Evolutionary conservation across 2,329 filamentous ascomycete species (phyloP).

Genomic region (Beauveria sp.): DNA sequence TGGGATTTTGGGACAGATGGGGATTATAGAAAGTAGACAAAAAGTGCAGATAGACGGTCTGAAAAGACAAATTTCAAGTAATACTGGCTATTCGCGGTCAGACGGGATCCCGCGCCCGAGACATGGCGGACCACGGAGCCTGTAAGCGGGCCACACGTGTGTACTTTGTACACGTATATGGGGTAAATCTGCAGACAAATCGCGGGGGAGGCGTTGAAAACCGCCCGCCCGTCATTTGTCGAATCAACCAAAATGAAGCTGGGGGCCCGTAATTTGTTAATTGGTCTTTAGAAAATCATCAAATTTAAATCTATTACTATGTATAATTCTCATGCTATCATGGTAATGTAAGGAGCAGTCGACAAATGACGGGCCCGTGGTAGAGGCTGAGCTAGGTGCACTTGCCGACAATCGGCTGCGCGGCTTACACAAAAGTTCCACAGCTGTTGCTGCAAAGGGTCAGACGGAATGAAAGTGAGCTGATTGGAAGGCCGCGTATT

Average conservation of each 20-base stretch:
- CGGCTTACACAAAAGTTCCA: not conserved
- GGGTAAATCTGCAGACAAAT: not conserved
- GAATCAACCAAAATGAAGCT: too few species aligned
- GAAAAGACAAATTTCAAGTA: not conserved
- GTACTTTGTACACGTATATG: not conserved
- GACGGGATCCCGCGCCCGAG: not conserved
- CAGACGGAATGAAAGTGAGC: not conserved
- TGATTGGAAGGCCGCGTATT: not conserved
- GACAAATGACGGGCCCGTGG: too few species aligned
- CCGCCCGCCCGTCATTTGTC: not conserved
- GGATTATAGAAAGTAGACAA: slow-evolving; percentile 18
- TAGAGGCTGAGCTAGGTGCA: not conserved
- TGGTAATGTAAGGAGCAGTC: too few species aligned
- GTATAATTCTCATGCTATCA: too few species aligned
- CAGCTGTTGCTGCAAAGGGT: not conserved
- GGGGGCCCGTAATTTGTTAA: too few species aligned
- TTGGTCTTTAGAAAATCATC: too few species aligned
- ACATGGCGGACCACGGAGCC: not conserved
- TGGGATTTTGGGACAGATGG: slow-evolving; percentile 46
- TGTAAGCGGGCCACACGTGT: not conserved
- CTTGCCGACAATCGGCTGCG: not conserved
- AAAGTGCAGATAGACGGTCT: not conserved
- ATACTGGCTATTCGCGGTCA: not conserved
- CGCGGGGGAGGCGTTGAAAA: not conserved
- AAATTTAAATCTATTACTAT: too few species aligned